These are phyloP conservation scores for Malassezia japonica DNA, from an alignment of 1,284 basidiomycete genomes.

Conservation along the genomic window DNA sequence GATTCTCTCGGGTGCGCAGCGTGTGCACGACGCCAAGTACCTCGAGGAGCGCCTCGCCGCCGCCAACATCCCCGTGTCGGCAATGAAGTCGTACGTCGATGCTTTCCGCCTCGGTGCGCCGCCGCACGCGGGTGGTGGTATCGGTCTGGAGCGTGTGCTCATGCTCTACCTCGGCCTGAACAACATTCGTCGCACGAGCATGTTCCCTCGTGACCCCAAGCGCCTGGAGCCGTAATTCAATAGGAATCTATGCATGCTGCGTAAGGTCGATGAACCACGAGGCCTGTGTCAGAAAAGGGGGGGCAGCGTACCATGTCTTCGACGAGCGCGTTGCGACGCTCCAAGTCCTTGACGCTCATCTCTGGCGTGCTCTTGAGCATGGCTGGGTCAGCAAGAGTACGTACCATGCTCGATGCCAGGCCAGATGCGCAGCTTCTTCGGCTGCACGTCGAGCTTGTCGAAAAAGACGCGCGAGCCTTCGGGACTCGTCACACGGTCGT, in stretches of 20 bases:
- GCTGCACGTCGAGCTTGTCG: constrained; percentile 46
- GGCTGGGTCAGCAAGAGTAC: constrained; percentile 18
- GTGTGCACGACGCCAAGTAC: constrained; percentile 79
- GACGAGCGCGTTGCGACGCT: constrained; percentile 28
- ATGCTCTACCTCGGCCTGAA: constrained; percentile 65
- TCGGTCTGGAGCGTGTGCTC: constrained; percentile 77
- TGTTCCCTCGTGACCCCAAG: constrained; percentile 66
- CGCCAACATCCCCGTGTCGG: constrained; percentile 66
- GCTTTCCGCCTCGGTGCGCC: constrained; percentile 88
- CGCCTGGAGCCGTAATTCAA: constrained; percentile 39
- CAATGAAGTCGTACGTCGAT: constrained; percentile 83
- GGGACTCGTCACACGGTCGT: constrained; percentile 52
- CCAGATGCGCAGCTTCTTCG: constrained; percentile 52
- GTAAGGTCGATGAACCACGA: constrained; percentile 1
- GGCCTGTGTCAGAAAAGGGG: background rate
- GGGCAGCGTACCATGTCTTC: constrained; percentile 23
- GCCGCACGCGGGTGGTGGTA: constrained; percentile 59
- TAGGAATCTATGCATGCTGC: background rate
- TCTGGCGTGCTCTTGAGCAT: constrained; percentile 49
- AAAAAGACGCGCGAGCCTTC: constrained; percentile 50
- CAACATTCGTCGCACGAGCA: constrained; percentile 83
- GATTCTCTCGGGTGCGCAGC: constrained; percentile 92
- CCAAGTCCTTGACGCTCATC: constrained; percentile 26
- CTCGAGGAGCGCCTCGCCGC: constrained; percentile 71
- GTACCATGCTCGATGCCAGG: constrained; percentile 52